Evolutionary conservation across 305 asterid genomes (phyloP).

Genomic region (Fraxinus albicans): DNA sequence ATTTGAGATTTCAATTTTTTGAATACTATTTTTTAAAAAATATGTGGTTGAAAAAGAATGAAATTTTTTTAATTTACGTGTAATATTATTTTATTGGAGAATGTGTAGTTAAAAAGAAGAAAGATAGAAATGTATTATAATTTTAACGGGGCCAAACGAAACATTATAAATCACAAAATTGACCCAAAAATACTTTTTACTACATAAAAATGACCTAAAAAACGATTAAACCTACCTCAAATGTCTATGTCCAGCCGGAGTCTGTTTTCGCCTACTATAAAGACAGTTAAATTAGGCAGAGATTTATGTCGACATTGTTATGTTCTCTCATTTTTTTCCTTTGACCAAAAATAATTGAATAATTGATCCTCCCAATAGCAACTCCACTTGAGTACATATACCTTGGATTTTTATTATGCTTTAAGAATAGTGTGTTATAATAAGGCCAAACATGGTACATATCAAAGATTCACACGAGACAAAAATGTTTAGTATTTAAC

Average conservation of each 20-base stretch:
- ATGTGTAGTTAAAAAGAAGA: no score
- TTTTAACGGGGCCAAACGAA: no score
- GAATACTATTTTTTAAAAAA: no score
- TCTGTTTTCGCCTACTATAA: neutral
- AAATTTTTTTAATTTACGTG: no score
- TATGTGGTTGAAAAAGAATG: no score
- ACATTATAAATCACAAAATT: no score
- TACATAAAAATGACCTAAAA: neutral
- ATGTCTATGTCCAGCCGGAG: neutral
- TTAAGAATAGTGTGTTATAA: neutral
- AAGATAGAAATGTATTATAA: no score
- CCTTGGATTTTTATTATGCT: neutral
- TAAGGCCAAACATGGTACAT: neutral
- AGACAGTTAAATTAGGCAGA: neutral
- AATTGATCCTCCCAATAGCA: neutral
- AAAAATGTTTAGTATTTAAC: neutral
- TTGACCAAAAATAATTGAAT: neutral
- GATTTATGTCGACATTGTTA: neutral
- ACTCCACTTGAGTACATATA: neutral
- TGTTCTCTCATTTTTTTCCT: neutral
- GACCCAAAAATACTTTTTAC: neutral
- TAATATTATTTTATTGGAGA: no score
- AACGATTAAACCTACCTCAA: neutral
- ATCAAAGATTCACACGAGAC: neutral
- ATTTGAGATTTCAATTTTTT: no score